Base-by-base conservation (phyloP, 768 basidiomycete species). In the Pleurotus eryngii region DNA sequence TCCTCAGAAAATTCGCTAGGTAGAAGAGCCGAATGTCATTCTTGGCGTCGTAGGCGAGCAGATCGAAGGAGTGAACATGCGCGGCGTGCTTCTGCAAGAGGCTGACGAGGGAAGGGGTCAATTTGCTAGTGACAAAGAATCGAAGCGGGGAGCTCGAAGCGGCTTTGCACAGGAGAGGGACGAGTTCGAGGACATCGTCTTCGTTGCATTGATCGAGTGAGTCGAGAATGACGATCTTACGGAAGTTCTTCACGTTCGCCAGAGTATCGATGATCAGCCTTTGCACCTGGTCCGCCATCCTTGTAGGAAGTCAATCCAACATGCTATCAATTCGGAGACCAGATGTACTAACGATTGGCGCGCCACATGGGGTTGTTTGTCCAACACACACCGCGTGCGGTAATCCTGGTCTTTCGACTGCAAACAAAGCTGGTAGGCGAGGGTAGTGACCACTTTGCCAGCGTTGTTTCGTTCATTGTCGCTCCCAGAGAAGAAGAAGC, bases 121-220 rank as follows among this genome's bases (percentile, higher is more conserved):
- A 63, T 17, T 72, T 70, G 49, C 70, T 71, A 1, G 68, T 68
- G 40, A 74, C 58, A 48, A 74, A 54, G 60, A 74, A 62, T 11
- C 68, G 68, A 40, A 74, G 39, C 2, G 65, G 74, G 57, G 43
- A 0, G 65, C 64, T 1, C 63, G 58, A 17, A 46, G 58, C 1
- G 37, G 68, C 66, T 9, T 64, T 63, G 3, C 60, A 64, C n/a
- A 74, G 53, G 3, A 71, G 46, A n/a, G 22, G 59, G 20, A 74
- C 57, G 15, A 74, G 62, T 20, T 66, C 62, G 14, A 71, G 64
- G 6, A 61, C 56, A 4, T 42, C 18, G 3, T 65, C 61, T 15
- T 62, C 61, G 12, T 59, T 61, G 20, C 72, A 74, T 57, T 74
- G 73, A 42, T 73, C 73, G 1, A 74, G 61, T 3, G 70, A 71